Base-by-base conservation (phyloP, 495 filamentous ascomycete species). In the Acidiella bohemica region DNA sequence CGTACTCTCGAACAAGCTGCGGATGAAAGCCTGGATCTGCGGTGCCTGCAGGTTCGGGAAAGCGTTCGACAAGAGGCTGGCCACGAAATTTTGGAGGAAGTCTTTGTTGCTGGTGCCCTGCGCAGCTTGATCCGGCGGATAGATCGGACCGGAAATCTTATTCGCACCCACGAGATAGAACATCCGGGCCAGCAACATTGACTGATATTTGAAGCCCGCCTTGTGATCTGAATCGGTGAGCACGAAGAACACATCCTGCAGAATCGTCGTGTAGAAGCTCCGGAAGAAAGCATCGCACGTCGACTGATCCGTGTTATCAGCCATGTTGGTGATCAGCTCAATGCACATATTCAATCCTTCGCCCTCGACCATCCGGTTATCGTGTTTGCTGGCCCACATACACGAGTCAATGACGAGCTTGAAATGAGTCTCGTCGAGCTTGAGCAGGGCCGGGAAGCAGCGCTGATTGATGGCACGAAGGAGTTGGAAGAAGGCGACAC, bases 321-420 rank as follows among this genome's bases (percentile, higher is more conserved):
- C 82, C 64, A 99, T 93, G 57, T 99, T 96, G 58, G 79, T 86
- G 64, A 99, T 90, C 44, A 99, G 67, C 62, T 99, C 90, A 47
- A 93, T 78, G 61, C 90, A 99, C 92, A 96, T 99, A 57, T 83
- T 90, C 46, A 99, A 74, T n/a, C 90, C 90, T 33, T 90, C 92
- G 55, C 80, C 81, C 65, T 99, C 90, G 23, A 99, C 90, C 55
- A 94, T 88, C 18, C 90, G 81, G 59, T 99, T 99, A 62, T 96
- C 90, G 59, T 99, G 90, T 62, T 99, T 99, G 64, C 85, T 93
- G 8, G 90, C 90, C 90, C 90, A 99, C 76, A 96, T 81, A 71
- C 90, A 99, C 19, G 88, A 88, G 55, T 99, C 90, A 49, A 99
- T 96, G 52, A 99, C 90, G 54, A 96, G 93, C 59, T 96, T 96